Conservation (phyloP, 2,329 filamentous ascomycete species). For the Curvularia verruculosa region DNA sequence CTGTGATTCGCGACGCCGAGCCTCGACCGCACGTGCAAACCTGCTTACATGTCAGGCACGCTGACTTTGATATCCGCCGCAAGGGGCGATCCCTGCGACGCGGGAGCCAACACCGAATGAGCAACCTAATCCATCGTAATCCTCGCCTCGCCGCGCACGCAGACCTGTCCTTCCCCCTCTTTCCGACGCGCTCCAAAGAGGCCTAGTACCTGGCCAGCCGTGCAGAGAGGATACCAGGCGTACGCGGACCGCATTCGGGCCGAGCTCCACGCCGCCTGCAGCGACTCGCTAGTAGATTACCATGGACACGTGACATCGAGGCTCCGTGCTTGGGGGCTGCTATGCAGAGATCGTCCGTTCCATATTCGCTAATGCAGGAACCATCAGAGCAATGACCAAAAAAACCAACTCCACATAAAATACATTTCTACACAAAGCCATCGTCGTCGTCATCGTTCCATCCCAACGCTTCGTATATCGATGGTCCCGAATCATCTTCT, state of each 20-base stretch:
- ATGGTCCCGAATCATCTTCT: constrained; percentile 23
- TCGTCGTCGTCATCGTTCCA: constrained; percentile 55
- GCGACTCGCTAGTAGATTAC: not conserved
- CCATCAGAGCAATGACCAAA: not conserved
- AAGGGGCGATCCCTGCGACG: not conserved
- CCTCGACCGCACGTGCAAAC: not conserved
- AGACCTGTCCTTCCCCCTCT: not conserved
- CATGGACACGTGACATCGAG: constrained; percentile 22
- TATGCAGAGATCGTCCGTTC: constrained; percentile 17
- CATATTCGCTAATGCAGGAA: constrained; percentile 43
- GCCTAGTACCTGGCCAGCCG: not conserved
- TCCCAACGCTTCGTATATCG: constrained; percentile 53
- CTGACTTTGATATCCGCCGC: constrained; percentile 7
- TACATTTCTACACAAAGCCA: constrained; percentile 21
- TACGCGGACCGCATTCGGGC: not conserved
- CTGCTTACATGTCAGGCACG: constrained; percentile 21
- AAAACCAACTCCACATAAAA: constrained; percentile 14
- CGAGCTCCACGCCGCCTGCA: not conserved
- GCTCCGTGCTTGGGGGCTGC: constrained; percentile 25
- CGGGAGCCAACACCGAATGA: not conserved
- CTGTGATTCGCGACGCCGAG: constrained; percentile 14
- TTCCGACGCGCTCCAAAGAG: not conserved
- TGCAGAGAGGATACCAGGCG: not conserved
- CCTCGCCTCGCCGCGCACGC: not conserved
- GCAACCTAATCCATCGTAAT: not conserved